Evolutionary conservation across 768 basidiomycete genomes (phyloP).

Genomic region (Pisolithus microcarpus): DNA sequence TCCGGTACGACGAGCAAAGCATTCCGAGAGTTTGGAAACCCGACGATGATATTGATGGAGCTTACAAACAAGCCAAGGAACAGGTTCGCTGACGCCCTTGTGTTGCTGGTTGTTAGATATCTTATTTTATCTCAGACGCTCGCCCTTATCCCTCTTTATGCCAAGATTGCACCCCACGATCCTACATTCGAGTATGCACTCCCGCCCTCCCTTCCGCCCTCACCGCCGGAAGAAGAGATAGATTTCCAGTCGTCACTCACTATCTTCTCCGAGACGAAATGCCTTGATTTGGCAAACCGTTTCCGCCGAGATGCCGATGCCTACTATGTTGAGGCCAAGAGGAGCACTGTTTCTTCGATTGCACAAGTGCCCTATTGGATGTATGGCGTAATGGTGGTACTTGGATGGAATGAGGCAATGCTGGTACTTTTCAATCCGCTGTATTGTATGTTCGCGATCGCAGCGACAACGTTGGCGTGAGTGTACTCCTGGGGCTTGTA

Average conservation of each 20-base stretch:
- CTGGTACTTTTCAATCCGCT: conserved; percentile 87
- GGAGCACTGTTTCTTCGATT: conserved; percentile 87
- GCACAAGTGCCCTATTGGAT: conserved; percentile 97
- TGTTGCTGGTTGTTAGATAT: background rate
- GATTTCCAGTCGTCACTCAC: conserved; percentile 76
- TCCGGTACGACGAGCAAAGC: conserved; percentile 90
- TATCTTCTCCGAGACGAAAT: conserved; percentile 78
- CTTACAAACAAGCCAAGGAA: conserved; percentile 89
- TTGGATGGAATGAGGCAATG: conserved; percentile 99
- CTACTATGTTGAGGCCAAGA: conserved; percentile 95
- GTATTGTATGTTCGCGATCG: conserved; percentile 76
- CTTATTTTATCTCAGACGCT: conserved; percentile 52
- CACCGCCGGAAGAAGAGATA: conserved; percentile 52
- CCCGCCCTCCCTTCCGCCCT: conserved; percentile 43
- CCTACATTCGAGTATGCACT: conserved; percentile 54
- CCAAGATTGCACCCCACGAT: conserved; percentile 70
- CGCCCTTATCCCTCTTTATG: conserved; percentile 80
- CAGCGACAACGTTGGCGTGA: conserved; percentile 57
- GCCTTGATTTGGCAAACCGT: conserved; percentile 65
- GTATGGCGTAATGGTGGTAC: conserved; percentile 81
- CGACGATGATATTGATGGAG: conserved; percentile 91
- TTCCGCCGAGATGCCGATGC: conserved; percentile 96
- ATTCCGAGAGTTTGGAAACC: conserved; percentile 98
- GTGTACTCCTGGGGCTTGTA: conserved; percentile 26
- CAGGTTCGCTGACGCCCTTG: conserved; percentile 41